phyloP scores from a whole-genome alignment of 805 yeast species.

The Yamadazyma nakazawae region DNA sequence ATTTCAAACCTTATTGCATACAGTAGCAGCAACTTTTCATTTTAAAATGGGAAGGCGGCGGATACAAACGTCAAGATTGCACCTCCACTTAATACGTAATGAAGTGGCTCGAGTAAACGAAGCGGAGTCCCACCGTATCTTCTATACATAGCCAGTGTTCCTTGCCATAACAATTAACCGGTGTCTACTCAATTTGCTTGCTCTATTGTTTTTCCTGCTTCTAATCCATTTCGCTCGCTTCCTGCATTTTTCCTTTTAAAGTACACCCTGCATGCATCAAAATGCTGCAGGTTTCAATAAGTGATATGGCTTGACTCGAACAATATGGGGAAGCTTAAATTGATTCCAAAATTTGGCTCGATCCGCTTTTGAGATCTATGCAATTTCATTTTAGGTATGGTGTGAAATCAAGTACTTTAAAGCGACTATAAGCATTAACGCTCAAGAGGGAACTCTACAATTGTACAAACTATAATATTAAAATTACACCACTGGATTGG shows the following conservation, averaged over 20 bases:
- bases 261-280: not conserved
- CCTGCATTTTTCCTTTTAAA: not conserved
- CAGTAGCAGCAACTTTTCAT: not conserved
- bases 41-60: not conserved
- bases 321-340: not conserved
- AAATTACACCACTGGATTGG: no score
- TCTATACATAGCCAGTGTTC: not conserved
- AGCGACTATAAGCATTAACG: not conserved
- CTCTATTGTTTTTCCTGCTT: not conserved
- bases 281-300: not conserved
- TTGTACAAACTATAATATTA: no score
- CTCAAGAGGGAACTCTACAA: not conserved
- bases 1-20: not conserved
- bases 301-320: not conserved
- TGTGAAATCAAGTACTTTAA: not conserved
- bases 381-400: no score
- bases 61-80: not conserved
- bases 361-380: not conserved
- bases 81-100: not conserved
- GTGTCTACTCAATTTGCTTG: not conserved
- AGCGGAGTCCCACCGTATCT: not conserved
- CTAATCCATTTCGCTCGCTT: not conserved
- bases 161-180: not conserved
- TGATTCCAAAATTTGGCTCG: not conserved
- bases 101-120: not conserved